phyloP scores from a whole-genome alignment of 352 stramenopile species.

The Phytopythium sindhum region DNA sequence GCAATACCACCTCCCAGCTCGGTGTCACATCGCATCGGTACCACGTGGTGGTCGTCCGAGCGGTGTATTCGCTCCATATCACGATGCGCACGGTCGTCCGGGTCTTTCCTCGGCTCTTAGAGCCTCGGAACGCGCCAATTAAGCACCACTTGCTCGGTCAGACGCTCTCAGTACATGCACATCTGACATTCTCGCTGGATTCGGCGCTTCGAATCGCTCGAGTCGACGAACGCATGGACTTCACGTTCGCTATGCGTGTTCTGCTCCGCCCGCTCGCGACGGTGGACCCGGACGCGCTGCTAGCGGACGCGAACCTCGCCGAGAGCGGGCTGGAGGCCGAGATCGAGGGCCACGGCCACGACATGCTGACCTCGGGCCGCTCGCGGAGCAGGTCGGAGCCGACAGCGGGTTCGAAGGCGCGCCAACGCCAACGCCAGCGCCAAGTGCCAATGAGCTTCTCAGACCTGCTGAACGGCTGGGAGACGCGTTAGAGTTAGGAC shows the following conservation, averaged over 20 bases:
- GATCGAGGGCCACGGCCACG: not conserved
- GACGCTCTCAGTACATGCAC: not conserved
- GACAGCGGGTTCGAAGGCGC: not conserved
- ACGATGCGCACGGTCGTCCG: not conserved
- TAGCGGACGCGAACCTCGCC: not conserved
- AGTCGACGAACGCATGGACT: slow-evolving; percentile 4
- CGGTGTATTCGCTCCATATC: slow-evolving; percentile 6
- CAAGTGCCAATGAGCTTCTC: slow-evolving; percentile 4
- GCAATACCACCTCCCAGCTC: not conserved
- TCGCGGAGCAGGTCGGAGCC: not conserved
- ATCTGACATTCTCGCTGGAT: slow-evolving; percentile 1
- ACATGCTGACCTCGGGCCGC: not conserved
- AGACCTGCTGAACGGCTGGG: not conserved
- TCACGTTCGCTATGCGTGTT: not conserved
- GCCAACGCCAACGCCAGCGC: not conserved
- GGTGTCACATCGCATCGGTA: not conserved
- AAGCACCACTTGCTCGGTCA: not conserved
- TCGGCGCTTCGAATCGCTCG: not conserved
- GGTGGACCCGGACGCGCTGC: slow-evolving; percentile 3
- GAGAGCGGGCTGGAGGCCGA: slow-evolving; percentile 2
- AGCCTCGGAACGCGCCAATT: not conserved
- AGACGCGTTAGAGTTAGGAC: not conserved
- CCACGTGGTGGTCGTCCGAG: not conserved
- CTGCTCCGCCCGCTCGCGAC: slow-evolving; percentile 1
- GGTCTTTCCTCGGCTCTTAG: not conserved